Evolutionary conservation across 768 basidiomycete species (phyloP), one percentile per base, ranked within the genome.

Genomic region (Russula dissimulans): DNA sequence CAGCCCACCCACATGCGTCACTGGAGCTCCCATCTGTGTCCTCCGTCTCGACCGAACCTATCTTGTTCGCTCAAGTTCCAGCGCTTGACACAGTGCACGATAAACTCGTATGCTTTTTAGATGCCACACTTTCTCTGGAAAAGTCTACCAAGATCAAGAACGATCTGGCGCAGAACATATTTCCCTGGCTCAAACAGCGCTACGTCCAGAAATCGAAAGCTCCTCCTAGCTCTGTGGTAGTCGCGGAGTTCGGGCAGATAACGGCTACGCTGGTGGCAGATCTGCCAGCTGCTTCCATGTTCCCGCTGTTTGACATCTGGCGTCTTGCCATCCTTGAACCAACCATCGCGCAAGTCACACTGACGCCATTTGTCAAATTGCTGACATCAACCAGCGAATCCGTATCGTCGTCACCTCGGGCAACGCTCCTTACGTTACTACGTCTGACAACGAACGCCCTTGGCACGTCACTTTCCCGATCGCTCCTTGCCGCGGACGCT

Each of bases 291-390:
- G 76, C 78, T 9, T 74, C 81, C 42, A 76, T 91, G 34, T 95
- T 95, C 75, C 92, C 93, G 0, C 69, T 94, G 5, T 79, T 85
- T 11, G 93, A 95, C 68, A 76, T 94, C 64, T 89, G 91, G 86
- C 78, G 91, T 1, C 77, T 94, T 10, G 86, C 85, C 0, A 69
- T 90, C 17, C 79, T 94, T 22, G 85, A 91, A 69, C 75, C 79
- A 5, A 15, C 38, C 5, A 58, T 63, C 5, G 61, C 61, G 2
- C 44, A 45, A 22, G 79, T 80, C 0, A 70, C 86, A 12, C 65
- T 67, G 8, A 26, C 74, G 5, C 73, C 87, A 54, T 67, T 87
- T 34, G 70, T 74, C 29, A 79, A 80, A 63, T 77, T 79, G 15
- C 66, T 72, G 17, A 60, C 58, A 2, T 66, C 70, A 3, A 69